Evolutionary conservation across 1,284 basidiomycete genomes (phyloP), one percentile per base, ranked within the genome.

Genomic region (Trametes polyzona): DNA sequence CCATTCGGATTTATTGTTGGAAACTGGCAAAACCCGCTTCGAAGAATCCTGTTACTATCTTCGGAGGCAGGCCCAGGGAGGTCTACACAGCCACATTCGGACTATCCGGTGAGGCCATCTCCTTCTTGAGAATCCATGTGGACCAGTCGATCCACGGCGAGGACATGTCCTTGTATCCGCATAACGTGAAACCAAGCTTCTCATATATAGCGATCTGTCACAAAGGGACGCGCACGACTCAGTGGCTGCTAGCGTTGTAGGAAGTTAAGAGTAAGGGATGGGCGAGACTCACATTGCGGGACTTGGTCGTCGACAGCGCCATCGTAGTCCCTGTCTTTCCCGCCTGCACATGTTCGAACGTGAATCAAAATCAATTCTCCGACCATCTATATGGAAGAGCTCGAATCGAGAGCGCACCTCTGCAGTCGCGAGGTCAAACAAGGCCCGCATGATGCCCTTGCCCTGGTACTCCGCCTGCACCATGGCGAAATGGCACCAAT

Each of bases 391-490:
- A 7, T 17, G 14, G 16, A 14, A 23, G 35, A 19, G 2, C 9
- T 21, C 8, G 17, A 5, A 30, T 2, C n/a, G 17, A 2, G 17
- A 36, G 33, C 36, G 14, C 9, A 63, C 64, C 42, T 63, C 57
- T n/a, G 57, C 37, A 47, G 44, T 60, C 2, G 62, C 64, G 1
- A 63, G 50, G 7, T 57, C 35, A 24, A 65, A 63, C 17, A 65
- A 30, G 6, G 55, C 58, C 14, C 43, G 54, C 11, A 59, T 62
- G 19, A 65, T 30, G 23, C 64, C 64, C 19, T 52, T 56, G 23
- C 60, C 56, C 30, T 65, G 64, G 17, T 57, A 55, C 37, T 65
- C 64, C 4, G 37, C 57, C n/a, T 52, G 57, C 17, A 62, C 61
- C 57, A 62, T 59, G 10, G 61, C 61, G 29, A 57, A 47, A 36